These are phyloP conservation scores for Cordyceps javanica DNA, from an alignment of 2,329 filamentous ascomycete species.

Conservation along the genomic window DNA sequence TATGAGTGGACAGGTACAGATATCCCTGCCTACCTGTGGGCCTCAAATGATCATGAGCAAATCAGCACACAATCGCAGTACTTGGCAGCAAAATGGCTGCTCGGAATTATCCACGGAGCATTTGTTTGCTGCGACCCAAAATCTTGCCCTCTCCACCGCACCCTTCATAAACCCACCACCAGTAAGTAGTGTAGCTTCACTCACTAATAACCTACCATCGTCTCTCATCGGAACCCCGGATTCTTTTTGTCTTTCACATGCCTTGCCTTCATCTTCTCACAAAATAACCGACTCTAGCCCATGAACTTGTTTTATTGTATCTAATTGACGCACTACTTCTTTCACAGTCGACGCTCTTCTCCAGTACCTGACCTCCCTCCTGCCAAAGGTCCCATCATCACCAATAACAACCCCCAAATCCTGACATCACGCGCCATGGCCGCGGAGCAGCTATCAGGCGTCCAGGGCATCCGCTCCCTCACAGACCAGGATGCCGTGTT, in stretches of 20 bases:
- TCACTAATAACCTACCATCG: not conserved
- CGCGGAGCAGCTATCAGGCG: conserved; percentile 23
- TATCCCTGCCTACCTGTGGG: too few species aligned
- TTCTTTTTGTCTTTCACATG: not conserved
- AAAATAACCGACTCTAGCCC: not conserved
- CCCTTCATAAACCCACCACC: not conserved
- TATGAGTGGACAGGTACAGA: too few species aligned
- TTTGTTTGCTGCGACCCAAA: not conserved
- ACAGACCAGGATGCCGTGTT: conserved; percentile 42
- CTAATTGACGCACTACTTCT: not conserved
- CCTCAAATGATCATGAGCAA: not conserved
- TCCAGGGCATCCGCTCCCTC: conserved; percentile 34
- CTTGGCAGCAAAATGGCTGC: not conserved
- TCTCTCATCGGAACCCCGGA: not conserved
- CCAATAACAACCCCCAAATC: not conserved
- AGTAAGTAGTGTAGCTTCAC: not conserved
- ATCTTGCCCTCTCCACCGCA: not conserved
- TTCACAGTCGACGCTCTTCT: not conserved
- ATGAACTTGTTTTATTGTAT: not conserved
- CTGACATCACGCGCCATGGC: conserved; percentile 13
- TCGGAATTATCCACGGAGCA: not conserved
- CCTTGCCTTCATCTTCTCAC: not conserved
- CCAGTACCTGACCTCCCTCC: not conserved
- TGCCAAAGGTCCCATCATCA: not conserved
- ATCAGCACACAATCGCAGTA: not conserved